Base-by-base conservation (phyloP, 2,329 filamentous ascomycete genomes). In the Dactylonectria macrodidyma region DNA sequence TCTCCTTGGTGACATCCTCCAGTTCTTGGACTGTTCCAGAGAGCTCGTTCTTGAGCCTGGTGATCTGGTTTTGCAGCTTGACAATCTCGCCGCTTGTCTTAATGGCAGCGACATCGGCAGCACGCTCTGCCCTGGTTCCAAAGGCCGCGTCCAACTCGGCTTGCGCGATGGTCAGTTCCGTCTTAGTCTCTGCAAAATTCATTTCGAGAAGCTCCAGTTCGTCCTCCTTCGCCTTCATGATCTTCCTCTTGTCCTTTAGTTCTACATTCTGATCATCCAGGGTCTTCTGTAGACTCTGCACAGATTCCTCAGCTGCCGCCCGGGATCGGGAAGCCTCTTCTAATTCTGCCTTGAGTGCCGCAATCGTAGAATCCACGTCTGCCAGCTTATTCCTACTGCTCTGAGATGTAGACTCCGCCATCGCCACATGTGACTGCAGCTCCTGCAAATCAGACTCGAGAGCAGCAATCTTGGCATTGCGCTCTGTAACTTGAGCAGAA, bases 91-190 rank as follows among this genome's bases (percentile, higher is more conserved):
- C 77, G 64, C 81, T 82, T 63, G 80, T 84, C 78, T 88, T 87
- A 72, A 86, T 80, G 52, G 86, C 86, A 1, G 88, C 88, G 22
- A 86, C 85, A 71, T 90, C 88, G 12, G 86, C 86, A 22, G 88
- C 88, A 24, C 89, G 87, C 79, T 90, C 85, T 65, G 87, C 85
- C 66, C 88, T 85, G 65, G 86, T 85, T 65, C 88, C 88, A 76
- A 90, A 90, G 30, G 88, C 88, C 64, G 87, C 87, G 70, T 91
- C 89, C 34, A 91, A 84, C 78, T 91, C 89, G 19, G 89, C 89
- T 75, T 88, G 86, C 58, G 87, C 86, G 73, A 90, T 85, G 52
- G 88, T 89, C 66, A 89, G 82, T 74, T 90, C 88, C 60, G 88
- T 90, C 83, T 90, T 90, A 76, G 88, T 83, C 79, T 90, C 87